Conservation (phyloP, 2,329 filamentous ascomycete genomes). For the Fusarium sp. region DNA sequence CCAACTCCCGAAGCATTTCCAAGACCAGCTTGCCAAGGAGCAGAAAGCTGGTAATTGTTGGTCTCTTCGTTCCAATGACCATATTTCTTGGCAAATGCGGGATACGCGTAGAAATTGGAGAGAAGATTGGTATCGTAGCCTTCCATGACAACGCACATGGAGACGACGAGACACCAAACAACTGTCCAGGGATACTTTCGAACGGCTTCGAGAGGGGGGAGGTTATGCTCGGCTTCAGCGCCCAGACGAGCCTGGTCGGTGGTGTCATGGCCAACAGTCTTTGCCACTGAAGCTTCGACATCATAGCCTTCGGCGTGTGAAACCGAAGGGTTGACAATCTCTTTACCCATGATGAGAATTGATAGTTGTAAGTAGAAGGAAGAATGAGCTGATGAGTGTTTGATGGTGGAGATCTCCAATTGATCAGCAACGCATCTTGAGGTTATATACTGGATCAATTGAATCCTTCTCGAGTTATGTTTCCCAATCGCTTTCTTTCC, state of each 20-base stretch:
- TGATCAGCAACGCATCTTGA: conserved; percentile 9
- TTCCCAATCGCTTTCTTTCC: conserved; percentile 16
- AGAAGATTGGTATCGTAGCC: conserved; percentile 55
- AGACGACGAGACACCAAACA: conserved; percentile 54
- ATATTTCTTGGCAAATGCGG: conserved; percentile 46
- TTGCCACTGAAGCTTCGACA: conserved; percentile 12
- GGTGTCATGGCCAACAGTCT: conserved; percentile 8
- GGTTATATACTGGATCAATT: conserved; percentile 30
- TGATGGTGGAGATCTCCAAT: conserved; percentile 4
- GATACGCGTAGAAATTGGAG: conserved; percentile 55
- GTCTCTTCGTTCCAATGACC: conserved; percentile 46
- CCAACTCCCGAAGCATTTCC: conserved; percentile 59
- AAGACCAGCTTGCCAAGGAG: conserved; percentile 64
- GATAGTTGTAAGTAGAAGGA: background rate
- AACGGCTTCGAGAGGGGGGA: conserved; percentile 47
- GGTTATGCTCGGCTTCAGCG: conserved; percentile 43
- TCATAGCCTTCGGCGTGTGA: conserved; percentile 24
- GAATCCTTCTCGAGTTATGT: background rate
- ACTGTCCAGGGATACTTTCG: conserved; percentile 52
- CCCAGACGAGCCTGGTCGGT: conserved; percentile 31
- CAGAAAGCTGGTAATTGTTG: conserved; percentile 55
- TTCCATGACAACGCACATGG: conserved; percentile 58
- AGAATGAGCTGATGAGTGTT: background rate
- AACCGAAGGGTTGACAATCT: conserved; percentile 13
- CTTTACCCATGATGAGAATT: conserved; percentile 14